A percentile compares a stretch with the other conserved stretches of the same genome.
Evolutionary conservation across 495 filamentous ascomycete genomes (phyloP).

Genomic region (Penicillium desertorum): DNA sequence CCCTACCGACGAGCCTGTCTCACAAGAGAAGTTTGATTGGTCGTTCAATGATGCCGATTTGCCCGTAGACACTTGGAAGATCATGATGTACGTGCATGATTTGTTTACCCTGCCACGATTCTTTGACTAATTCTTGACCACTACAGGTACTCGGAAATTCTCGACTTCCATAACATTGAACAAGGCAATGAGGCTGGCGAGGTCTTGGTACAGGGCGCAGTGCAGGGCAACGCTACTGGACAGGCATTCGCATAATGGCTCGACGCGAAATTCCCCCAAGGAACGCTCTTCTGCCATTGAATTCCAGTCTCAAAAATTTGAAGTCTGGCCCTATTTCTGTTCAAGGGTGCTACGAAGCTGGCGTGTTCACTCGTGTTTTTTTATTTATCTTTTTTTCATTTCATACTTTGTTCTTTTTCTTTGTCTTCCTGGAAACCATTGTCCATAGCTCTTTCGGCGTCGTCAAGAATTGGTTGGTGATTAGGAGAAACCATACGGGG

Average conservation of each 20-base stretch:
- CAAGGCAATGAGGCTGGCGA: conserved; percentile 47
- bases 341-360: conserved; percentile 20
- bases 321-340: conserved; percentile 10
- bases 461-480: conserved; percentile 32
- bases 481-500: conserved; percentile 21
- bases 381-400: conserved; percentile 6
- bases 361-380: conserved; percentile 13
- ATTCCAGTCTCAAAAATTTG: conserved; percentile 5
- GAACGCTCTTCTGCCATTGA: conserved; percentile 4
- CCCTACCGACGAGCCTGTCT: conserved; percentile 90
- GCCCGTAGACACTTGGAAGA: conserved; percentile 99
- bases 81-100: conserved; percentile 80
- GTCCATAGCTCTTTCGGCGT: conserved; percentile 35
- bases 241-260: conserved; percentile 35
- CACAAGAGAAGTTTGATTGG: conserved; percentile 99
- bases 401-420: conserved; percentile 14
- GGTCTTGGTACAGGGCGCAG: conserved; percentile 36
- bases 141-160: conserved; percentile 94
- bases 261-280: not conserved
- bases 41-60: conserved; percentile 99
- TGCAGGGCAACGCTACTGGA: conserved; percentile 29
- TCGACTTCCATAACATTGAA: conserved; percentile 97
- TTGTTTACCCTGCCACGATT: not conserved
- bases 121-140: conserved; percentile 20
- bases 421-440: conserved; percentile 23